Evolutionary conservation across 805 yeast species (phyloP).

Genomic region (Yarrowia yakushimensis): DNA sequence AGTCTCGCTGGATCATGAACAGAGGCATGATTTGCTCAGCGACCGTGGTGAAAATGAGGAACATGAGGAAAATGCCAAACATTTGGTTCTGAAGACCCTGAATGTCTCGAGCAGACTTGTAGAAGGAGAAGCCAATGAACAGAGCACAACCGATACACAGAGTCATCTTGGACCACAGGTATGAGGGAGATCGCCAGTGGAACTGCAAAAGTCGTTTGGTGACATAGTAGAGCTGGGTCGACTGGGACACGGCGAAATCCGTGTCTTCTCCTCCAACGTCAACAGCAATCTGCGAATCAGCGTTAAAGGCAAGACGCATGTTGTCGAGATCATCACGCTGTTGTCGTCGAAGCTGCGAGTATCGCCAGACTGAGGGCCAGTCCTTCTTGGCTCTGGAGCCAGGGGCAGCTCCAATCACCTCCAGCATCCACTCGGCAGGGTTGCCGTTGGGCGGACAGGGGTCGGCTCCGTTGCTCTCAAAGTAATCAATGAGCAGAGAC

Average conservation of each 20-base stretch:
- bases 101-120: conserved; percentile 56
- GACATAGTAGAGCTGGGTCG: conserved; percentile 45
- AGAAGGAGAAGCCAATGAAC: conserved; percentile 68
- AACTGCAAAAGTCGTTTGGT: conserved; percentile 54
- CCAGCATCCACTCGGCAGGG: conserved; percentile 92
- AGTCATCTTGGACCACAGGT: conserved; percentile 53
- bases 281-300: conserved; percentile 37
- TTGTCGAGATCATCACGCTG: conserved; percentile 52
- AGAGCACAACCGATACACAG: conserved; percentile 53
- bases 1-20: conserved; percentile 55
- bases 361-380: conserved; percentile 67
- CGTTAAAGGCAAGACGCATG: conserved; percentile 60
- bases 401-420: conserved; percentile 45
- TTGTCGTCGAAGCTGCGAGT: conserved; percentile 57
- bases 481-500: conserved; percentile 56
- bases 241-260: conserved; percentile 45
- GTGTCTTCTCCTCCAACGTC: conserved; percentile 39
- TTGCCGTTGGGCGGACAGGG: conserved; percentile 67
- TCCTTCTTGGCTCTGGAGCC: conserved; percentile 37
- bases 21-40: conserved; percentile 62
- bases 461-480: conserved; percentile 62
- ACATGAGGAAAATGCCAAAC: conserved; percentile 70
- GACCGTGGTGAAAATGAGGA: conserved; percentile 52
- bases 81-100: conserved; percentile 81
- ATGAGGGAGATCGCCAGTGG: conserved; percentile 62